Conservation (phyloP, 2,329 filamentous ascomycete genomes). For the Fusarium duplospermum region DNA sequence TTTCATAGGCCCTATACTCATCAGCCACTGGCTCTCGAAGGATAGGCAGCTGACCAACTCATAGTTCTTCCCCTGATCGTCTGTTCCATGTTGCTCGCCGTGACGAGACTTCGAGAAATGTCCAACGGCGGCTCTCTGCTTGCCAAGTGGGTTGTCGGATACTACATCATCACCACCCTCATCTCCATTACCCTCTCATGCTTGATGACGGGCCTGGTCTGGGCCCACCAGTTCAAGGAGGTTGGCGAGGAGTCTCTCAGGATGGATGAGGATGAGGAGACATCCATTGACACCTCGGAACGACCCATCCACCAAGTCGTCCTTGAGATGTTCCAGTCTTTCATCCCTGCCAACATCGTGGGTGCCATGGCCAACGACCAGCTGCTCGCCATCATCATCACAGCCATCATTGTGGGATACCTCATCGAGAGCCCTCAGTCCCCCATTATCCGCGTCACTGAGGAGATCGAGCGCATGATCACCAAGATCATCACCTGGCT, state of each 20-base stretch:
- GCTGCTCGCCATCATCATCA: conserved; percentile 60
- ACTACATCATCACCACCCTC: conserved; percentile 62
- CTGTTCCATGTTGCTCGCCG: conserved; percentile 62
- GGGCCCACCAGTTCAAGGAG: conserved; percentile 57
- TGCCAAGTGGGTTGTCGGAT: conserved; percentile 61
- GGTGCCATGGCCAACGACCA: conserved; percentile 58
- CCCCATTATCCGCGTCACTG: conserved; percentile 55
- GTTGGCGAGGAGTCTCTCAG: conserved; percentile 50
- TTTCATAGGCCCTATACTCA: neutral
- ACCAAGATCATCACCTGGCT: conserved; percentile 59
- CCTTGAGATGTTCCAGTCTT: conserved; percentile 60
- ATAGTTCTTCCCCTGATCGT: conserved; percentile 64
- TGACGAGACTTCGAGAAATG: conserved; percentile 61
- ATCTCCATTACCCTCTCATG: conserved; percentile 60
- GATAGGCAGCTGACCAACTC: neutral
- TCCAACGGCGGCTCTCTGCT: conserved; percentile 55
- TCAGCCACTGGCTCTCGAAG: neutral
- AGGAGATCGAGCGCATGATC: conserved; percentile 62
- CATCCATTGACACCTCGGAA: conserved; percentile 44
- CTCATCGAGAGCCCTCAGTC: conserved; percentile 53
- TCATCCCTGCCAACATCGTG: conserved; percentile 63
- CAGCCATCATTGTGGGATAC: conserved; percentile 59
- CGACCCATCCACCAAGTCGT: conserved; percentile 57
- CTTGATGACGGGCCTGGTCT: conserved; percentile 60
- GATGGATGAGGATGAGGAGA: conserved; percentile 16